Evolutionary conservation across 345 rosid genomes (phyloP), one percentile per base, ranked within the genome.

Genomic region (Litchi chinensis): DNA sequence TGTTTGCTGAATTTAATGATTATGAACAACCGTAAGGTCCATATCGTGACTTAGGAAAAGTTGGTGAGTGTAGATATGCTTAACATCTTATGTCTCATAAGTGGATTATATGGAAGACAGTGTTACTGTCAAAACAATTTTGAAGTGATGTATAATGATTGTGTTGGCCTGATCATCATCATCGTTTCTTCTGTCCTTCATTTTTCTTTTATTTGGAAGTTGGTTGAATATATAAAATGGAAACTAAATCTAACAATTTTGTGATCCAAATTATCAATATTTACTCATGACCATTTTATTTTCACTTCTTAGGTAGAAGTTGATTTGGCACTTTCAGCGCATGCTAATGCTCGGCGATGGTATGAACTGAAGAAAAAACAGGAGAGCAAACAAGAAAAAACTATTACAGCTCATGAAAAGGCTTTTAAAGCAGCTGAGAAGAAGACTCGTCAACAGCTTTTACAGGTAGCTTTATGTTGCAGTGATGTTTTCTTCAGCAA

Each of bases 381-480:
- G 84, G 98, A 93, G 83, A 90, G 81, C 87, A 94, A 96, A 82
- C 97, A 96, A 84, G 99, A 90, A 83, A 96, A 96, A 88, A 96
- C 99, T 74, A 73, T 91, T 74, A 89, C 92, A 18, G 98, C 99
- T 6, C 98, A 96, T 87, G 95, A 90, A 82, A 96, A 92, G 79
- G 98, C 99, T 85, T 91, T 96, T 85, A 94, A 86, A 85, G 98
- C 98, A 66, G 99, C 98, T 79, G 99, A 96, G 90, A 93, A 88
- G 82, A 96, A 94, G 90, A 93, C 94, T 41, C 97, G 88, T 75
- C 92, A 88, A 79, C 98, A 92, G 91, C 97, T 94, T 80, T 94
- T 92, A 26, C 97, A 91, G 94, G 99, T 93, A 78, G 71, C 41
- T 81, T 79, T 82, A 37, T 26, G 43, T 66, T 76, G 79, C 64